These are phyloP conservation scores for Ustilago xerochloae DNA, from an alignment of 1,284 basidiomycete genomes.

Conservation along the genomic window DNA sequence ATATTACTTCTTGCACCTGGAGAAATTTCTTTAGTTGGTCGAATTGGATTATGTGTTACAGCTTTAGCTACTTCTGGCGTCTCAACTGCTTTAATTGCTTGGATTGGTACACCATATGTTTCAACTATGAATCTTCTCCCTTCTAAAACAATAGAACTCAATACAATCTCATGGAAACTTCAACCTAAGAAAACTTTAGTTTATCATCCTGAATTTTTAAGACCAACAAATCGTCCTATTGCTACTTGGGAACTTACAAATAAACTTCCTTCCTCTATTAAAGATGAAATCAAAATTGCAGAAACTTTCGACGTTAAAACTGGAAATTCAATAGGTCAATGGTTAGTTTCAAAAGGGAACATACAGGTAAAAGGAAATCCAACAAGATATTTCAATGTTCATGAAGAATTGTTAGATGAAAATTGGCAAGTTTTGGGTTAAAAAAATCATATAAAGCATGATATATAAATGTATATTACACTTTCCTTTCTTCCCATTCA, in stretches of 20 bases:
- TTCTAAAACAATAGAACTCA: constrained; percentile 71
- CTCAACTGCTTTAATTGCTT: constrained; percentile 80
- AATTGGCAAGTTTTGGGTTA: constrained; percentile 62
- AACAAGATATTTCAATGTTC: constrained; percentile 81
- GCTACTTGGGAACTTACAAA: constrained; percentile 74
- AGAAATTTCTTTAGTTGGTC: constrained; percentile 77
- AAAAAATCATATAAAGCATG: neutral
- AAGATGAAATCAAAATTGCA: constrained; percentile 37
- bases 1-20: constrained; percentile 84
- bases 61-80: constrained; percentile 78
- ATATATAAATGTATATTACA: neutral
- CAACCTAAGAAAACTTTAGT: constrained; percentile 76
- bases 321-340: too few species aligned
- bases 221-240: constrained; percentile 78
- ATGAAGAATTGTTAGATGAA: constrained; percentile 77
- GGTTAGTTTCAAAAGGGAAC: constrained; percentile 26
- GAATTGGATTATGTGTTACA: constrained; percentile 77
- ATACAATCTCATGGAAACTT: constrained; percentile 76
- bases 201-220: constrained; percentile 79
- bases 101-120: constrained; percentile 75
- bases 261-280: constrained; percentile 22
- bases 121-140: constrained; percentile 68
- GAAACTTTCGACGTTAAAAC: constrained; percentile 68
- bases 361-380: constrained; percentile 49
- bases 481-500: neutral